Conservation (phyloP, 2,329 filamentous ascomycete genomes). For the Cladophialophora yegresii region DNA sequence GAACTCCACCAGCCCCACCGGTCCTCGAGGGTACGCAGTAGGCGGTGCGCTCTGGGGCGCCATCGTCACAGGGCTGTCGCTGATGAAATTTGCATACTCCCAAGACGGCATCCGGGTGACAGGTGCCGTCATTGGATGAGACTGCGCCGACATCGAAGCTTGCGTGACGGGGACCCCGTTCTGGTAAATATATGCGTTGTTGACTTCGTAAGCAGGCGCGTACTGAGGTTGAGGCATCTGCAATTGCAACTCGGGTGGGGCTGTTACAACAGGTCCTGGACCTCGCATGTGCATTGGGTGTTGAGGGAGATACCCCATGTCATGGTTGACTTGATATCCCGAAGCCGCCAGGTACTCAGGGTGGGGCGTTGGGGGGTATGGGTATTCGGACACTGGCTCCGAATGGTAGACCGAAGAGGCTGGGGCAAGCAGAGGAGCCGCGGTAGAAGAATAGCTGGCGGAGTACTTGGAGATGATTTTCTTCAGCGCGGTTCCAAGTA, state of each 20-base stretch:
- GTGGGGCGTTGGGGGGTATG: slow-evolving; percentile 51
- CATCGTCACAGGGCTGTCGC: slow-evolving; percentile 38
- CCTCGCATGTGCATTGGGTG: slow-evolving; percentile 17
- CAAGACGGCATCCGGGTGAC: slow-evolving; percentile 41
- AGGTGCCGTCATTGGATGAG: slow-evolving; percentile 39
- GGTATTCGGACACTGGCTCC: slow-evolving; percentile 51
- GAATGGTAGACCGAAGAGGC: slow-evolving; percentile 46
- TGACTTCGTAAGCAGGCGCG: slow-evolving; percentile 24
- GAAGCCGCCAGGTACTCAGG: slow-evolving; percentile 37
- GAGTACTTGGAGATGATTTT: slow-evolving; percentile 99
- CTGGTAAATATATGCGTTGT: slow-evolving; percentile 30
- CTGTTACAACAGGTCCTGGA: slow-evolving; percentile 26
- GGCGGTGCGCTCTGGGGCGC: slow-evolving; percentile 36
- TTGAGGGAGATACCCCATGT: slow-evolving; percentile 25
- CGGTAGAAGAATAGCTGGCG: slow-evolving; percentile 69
- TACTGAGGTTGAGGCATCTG: slow-evolving; percentile 29
- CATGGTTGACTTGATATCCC: slow-evolving; percentile 16
- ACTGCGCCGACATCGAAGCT: slow-evolving; percentile 26
- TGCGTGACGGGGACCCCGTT: slow-evolving; percentile 28
- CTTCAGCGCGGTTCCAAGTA: slow-evolving; percentile 80
- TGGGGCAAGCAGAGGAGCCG: slow-evolving; percentile 48
- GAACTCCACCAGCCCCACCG: slow-evolving; percentile 30
- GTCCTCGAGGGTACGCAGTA: slow-evolving; percentile 29
- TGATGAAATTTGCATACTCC: slow-evolving; percentile 43
- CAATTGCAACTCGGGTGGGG: slow-evolving; percentile 32